Percentiles rank a stretch among this genome's conserved stretches.
Evolutionary conservation across 2,329 filamentous ascomycete genomes (phyloP).

Genomic region (Aschersonia sp.): DNA sequence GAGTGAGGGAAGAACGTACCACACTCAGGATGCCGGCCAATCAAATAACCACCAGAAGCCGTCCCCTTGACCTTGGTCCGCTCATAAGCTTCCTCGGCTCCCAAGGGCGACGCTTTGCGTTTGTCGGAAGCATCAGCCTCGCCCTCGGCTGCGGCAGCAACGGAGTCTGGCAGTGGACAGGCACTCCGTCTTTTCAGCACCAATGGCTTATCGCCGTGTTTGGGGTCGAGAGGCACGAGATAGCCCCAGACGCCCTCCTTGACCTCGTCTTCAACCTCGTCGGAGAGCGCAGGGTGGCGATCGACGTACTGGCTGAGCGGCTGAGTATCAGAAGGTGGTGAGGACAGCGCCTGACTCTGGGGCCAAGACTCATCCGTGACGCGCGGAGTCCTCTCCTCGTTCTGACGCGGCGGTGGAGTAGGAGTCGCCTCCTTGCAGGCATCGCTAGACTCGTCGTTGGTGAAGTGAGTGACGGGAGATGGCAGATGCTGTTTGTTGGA

Average conservation of each 20-base stretch:
- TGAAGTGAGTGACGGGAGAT: slow-evolving; percentile 59
- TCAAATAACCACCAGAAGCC: slow-evolving; percentile 71
- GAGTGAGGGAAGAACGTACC: slow-evolving; percentile 41
- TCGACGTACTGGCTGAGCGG: slow-evolving; percentile 60
- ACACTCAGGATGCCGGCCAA: slow-evolving; percentile 88
- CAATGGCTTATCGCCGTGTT: slow-evolving; percentile 48
- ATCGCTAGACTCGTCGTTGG: slow-evolving; percentile 42
- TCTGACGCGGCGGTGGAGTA: slow-evolving; percentile 49
- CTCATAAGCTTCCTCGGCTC: slow-evolving; percentile 48
- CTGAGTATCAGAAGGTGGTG: slow-evolving; percentile 50
- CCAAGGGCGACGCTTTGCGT: slow-evolving; percentile 29
- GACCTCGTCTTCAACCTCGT: slow-evolving; percentile 74
- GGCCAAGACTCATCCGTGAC: slow-evolving; percentile 33
- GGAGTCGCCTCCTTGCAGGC: slow-evolving; percentile 53
- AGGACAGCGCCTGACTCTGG: slow-evolving; percentile 30
- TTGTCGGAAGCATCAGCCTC: slow-evolving; percentile 20
- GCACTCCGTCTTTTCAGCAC: slow-evolving; percentile 61
- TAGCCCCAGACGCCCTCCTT: slow-evolving; percentile 93
- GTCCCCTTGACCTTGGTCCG: slow-evolving; percentile 44
- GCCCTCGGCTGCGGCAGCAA: slow-evolving; percentile 19
- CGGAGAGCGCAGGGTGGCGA: slow-evolving; percentile 55
- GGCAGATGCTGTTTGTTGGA: slow-evolving; percentile 57
- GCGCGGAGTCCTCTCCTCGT: slow-evolving; percentile 38
- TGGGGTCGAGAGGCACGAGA: slow-evolving; percentile 64
- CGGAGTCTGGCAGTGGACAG: slow-evolving; percentile 46